Evolutionary conservation across 371 early-diverging fungal genomes (phyloP), one percentile per base, ranked within the genome.

Genomic region (Syncephalis fuscata): DNA sequence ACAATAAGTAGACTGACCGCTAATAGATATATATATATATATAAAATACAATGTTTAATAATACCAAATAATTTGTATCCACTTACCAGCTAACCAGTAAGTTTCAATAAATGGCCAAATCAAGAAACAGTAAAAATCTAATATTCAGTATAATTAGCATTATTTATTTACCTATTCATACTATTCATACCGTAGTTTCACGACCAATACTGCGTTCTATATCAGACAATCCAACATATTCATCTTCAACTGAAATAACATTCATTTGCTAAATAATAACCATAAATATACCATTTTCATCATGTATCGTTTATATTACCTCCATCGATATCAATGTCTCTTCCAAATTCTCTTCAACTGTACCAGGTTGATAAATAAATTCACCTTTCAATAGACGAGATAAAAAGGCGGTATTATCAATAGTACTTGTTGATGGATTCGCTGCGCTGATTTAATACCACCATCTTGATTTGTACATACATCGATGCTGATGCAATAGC

Each of bases 71-170:
- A n/a, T n/a, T n/a, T n/a, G n/a, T n/a, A n/a, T n/a, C n/a, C n/a
- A n/a, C n/a, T 59, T 53, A 27, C 64, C 57, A 11, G 77, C 77
- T 17, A 81, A 65, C 90, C 90, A 90, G 56, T 90, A 90, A 17
- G 85, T 81, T 56, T 90, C 90, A 32, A 90, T 67, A 56, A 86
- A 90, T 14, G 88, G 88, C 90, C 90, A 90, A 26, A 87, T 63
- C 51, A 80, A 55, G 64, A 88, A 90, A 50, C 88, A 85, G 49
- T 82, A 77, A 60, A 87, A 85, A 60, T 88, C 85, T 32, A 32
- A 11, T 32, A 32, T 85, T 49, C 4, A 3, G 3, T 20, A 19
- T 14, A 14, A 39, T 32, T 14, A 24, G 11, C 16, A 24, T 37
- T 39, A 40, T 11, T 7, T 32, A 11, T 32, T 32, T 11, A 11